Evolutionary conservation across 2,329 filamentous ascomycete genomes (phyloP).

Genomic region (Graphilbum ipis-grandicollis): DNA sequence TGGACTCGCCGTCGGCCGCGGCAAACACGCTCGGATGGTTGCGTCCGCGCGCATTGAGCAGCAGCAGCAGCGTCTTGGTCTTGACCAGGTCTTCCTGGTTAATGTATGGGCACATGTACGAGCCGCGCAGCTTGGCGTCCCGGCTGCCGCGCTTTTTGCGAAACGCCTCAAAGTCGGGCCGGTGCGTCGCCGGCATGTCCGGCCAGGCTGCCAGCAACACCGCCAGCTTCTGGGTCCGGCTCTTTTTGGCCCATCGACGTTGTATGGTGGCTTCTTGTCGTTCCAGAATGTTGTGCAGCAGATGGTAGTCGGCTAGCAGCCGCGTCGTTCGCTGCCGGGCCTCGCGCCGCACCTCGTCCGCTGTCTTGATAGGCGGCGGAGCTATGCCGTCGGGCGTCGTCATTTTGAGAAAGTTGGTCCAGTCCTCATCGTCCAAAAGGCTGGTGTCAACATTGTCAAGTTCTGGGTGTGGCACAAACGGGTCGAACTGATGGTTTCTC

Average conservation of each 20-base stretch:
- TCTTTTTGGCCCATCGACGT: constrained; percentile 38
- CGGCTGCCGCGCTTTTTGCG: too few species aligned
- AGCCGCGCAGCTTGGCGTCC: constrained; percentile 3
- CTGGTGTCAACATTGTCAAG: background rate
- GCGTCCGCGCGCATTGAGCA: constrained; percentile 34
- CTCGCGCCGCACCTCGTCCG: background rate
- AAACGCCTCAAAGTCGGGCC: constrained; percentile 27
- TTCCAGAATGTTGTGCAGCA: constrained; percentile 23
- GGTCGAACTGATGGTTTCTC: background rate
- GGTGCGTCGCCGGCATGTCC: constrained; percentile 28
- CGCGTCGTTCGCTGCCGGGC: background rate
- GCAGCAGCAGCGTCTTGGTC: constrained; percentile 24
- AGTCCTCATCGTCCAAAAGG: background rate
- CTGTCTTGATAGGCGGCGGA: background rate
- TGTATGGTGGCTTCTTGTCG: constrained; percentile 32
- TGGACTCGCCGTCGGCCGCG: constrained; percentile 20
- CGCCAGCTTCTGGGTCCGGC: constrained; percentile 22
- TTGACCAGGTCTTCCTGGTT: constrained; percentile 37
- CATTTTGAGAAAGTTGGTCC: background rate
- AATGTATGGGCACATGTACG: constrained; percentile 30
- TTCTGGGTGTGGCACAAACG: background rate
- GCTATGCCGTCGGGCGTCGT: background rate
- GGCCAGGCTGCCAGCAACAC: constrained; percentile 32
- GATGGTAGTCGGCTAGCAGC: constrained; percentile 12
- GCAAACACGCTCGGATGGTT: constrained; percentile 29